phyloP scores from a whole-genome alignment of 2,329 filamentous ascomycete genomes.

The Monosporascus sp. region DNA sequence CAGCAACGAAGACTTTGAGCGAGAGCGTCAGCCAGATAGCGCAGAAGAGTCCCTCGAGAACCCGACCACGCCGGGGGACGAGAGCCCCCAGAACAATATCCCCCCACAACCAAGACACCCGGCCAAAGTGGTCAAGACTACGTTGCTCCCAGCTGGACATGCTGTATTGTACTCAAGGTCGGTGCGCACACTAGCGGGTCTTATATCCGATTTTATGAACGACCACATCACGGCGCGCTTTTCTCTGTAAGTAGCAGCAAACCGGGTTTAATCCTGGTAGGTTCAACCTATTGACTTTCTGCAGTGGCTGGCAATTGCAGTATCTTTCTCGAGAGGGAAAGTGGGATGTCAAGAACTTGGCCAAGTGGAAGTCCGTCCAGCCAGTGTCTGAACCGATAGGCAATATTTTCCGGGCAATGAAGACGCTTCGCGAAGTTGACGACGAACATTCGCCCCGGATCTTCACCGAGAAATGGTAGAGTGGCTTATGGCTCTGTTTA shows the following conservation, averaged over 20 bases:
- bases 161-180: conserved; percentile 76
- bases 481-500: conserved; percentile 3
- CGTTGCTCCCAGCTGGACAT: conserved; percentile 72
- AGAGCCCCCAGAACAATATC: conserved; percentile 33
- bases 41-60: conserved; percentile 30
- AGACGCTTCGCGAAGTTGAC: conserved; percentile 87
- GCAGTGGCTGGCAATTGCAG: conserved; percentile 76
- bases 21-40: conserved; percentile 15
- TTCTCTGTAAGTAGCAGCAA: conserved; percentile 43
- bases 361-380: conserved; percentile 78
- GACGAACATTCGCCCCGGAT: conserved; percentile 69
- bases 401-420: conserved; percentile 80
- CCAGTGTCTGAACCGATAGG: conserved; percentile 77
- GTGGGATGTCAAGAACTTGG: conserved; percentile 96
- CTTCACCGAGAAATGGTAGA: conserved; percentile 46
- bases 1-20: conserved; percentile 32
- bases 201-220: conserved; percentile 77
- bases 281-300: background rate
- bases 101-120: conserved; percentile 46
- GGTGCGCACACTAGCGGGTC: conserved; percentile 70
- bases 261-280: background rate
- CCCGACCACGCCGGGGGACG: conserved; percentile 43
- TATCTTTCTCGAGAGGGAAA: conserved; percentile 86
- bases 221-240: conserved; percentile 71
- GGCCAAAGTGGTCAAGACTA: conserved; percentile 56